Percentiles rank a stretch among this genome's conserved stretches.
These are phyloP conservation scores for Arthrobotrys sphaeroides DNA, from an alignment of 2,329 filamentous ascomycete genomes.

Conservation along the genomic window DNA sequence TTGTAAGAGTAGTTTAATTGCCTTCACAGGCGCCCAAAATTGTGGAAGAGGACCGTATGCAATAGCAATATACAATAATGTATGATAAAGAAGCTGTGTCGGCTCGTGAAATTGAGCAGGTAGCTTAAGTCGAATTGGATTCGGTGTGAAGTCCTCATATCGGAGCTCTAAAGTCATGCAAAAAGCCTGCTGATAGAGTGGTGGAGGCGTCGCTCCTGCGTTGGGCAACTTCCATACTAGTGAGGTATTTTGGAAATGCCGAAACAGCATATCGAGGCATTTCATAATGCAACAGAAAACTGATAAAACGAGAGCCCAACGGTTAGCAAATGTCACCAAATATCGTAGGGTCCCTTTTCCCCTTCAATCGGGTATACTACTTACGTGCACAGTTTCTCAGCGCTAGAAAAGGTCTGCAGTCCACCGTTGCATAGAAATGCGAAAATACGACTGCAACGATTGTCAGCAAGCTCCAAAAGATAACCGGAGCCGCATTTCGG, in stretches of 20 bases:
- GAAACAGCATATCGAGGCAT: constrained; percentile 42
- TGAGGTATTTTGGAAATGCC: constrained; percentile 28
- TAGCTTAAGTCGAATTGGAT: constrained; percentile 36
- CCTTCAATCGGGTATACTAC: not conserved
- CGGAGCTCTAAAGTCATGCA: constrained; percentile 45
- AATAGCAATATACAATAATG: constrained; percentile 27
- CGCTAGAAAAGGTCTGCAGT: constrained; percentile 40
- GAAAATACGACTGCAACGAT: constrained; percentile 16
- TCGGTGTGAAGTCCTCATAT: constrained; percentile 46
- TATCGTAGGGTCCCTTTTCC: not conserved
- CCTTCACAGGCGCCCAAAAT: constrained; percentile 18
- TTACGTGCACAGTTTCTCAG: constrained; percentile 43
- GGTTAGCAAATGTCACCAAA: not conserved
- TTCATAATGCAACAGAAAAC: constrained; percentile 46
- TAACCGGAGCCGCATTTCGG: constrained; percentile 12
- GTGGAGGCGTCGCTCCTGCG: constrained; percentile 15
- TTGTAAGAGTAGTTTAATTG: constrained; percentile 35
- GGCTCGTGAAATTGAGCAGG: constrained; percentile 47
- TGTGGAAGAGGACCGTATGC: constrained; percentile 39
- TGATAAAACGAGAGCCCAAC: not conserved
- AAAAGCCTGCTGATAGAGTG: constrained; percentile 43
- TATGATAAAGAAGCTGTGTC: constrained; percentile 41
- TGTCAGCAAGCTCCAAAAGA: constrained; percentile 29
- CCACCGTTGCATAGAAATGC: constrained; percentile 51
- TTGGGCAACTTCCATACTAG: constrained; percentile 39